Evolutionary conservation across 371 early-diverging fungal species (phyloP).

Genomic region (Neoconidiobolus thromboides): DNA sequence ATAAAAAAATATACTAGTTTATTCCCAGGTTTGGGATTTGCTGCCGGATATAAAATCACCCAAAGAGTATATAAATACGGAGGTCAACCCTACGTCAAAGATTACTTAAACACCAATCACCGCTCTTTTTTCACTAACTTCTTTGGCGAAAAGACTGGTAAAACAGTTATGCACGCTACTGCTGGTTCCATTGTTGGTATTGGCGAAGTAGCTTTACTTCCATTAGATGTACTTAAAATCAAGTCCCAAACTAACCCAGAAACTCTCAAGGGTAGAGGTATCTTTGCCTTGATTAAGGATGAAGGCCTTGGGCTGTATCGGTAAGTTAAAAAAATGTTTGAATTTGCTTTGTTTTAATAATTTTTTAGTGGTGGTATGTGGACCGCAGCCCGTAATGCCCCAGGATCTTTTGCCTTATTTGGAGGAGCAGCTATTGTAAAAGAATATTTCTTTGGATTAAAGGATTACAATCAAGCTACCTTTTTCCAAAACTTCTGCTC

Average conservation of each 20-base stretch:
- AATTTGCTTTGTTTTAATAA: constrained; percentile 2
- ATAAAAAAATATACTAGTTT: constrained; percentile 74
- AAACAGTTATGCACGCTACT: constrained; percentile 92
- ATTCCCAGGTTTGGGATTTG: constrained; percentile 94
- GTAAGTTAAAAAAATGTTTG: constrained; percentile 14
- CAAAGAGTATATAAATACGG: constrained; percentile 96
- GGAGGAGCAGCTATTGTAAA: constrained; percentile 91
- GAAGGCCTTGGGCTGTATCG: constrained; percentile 87
- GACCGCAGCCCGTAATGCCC: constrained; percentile 97
- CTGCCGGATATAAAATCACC: constrained; percentile 87
- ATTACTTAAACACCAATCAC: constrained; percentile 70
- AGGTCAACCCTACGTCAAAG: constrained; percentile 90
- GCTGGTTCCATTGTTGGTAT: constrained; percentile 93
- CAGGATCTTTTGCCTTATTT: constrained; percentile 92
- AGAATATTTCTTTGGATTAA: constrained; percentile 70
- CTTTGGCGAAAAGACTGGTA: constrained; percentile 87
- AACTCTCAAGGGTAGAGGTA: constrained; percentile 65
- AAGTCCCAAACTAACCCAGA: constrained; percentile 91
- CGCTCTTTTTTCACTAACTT: constrained; percentile 41
- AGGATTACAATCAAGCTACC: constrained; percentile 84
- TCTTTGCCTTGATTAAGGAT: constrained; percentile 59
- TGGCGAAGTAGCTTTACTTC: constrained; percentile 89
- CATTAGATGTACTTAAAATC: constrained; percentile 92
- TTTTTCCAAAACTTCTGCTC: constrained; percentile 93
- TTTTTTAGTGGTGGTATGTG: constrained; percentile 72